phyloP scores from a whole-genome alignment of 768 basidiomycete genomes.

The Royoungia palumana region DNA sequence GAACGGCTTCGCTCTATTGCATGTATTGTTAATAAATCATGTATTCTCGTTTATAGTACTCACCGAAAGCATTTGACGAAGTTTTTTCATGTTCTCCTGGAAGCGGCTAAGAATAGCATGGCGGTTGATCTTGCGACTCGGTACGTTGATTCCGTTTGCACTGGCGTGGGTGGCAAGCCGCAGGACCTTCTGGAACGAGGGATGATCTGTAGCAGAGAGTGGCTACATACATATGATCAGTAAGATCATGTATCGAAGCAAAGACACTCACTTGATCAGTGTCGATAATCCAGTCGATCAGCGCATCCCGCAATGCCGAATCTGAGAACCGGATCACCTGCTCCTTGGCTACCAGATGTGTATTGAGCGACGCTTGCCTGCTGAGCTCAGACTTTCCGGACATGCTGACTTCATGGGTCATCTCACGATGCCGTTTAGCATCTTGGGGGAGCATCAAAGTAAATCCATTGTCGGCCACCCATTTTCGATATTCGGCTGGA shows the following conservation, averaged over 20 bases:
- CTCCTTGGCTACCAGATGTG: neutral
- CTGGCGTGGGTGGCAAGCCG: too few relatives aligned
- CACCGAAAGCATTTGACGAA: neutral
- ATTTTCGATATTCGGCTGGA: neutral
- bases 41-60: neutral
- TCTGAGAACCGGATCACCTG: neutral
- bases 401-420: neutral
- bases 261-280: neutral
- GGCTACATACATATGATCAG: neutral
- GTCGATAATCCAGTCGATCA: neutral
- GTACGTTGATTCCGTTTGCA: neutral
- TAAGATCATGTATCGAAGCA: neutral
- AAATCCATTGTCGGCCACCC: neutral
- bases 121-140: neutral
- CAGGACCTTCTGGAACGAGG: too few relatives aligned
- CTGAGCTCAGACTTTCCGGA: neutral
- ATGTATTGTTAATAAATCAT: neutral
- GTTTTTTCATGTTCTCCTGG: neutral
- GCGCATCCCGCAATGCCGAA: neutral
- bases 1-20: neutral
- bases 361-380: neutral
- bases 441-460: neutral
- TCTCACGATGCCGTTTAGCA: neutral
- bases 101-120: neutral
- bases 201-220: neutral